Evolutionary conservation across 495 filamentous ascomycete genomes (phyloP).

Genomic region (Hapsidospora chrysogenum): DNA sequence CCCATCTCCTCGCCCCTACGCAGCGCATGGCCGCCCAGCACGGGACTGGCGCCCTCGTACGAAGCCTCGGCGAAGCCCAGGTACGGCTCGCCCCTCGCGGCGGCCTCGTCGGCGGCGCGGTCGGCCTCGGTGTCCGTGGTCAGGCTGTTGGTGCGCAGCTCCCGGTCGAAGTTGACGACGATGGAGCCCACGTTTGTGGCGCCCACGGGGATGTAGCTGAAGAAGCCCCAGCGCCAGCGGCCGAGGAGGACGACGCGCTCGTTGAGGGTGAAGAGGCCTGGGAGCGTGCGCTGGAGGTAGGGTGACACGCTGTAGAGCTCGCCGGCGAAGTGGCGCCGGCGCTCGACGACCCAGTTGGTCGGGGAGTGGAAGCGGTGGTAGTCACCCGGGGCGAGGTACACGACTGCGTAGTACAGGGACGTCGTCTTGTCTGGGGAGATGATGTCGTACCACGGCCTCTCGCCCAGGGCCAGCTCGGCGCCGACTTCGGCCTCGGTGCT

Average conservation of each 20-base stretch:
- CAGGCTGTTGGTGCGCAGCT: constrained; percentile 83
- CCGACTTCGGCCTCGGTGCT: constrained; percentile 65
- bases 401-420: constrained; percentile 81
- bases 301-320: constrained; percentile 91
- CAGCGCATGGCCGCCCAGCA: constrained; percentile 71
- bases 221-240: constrained; percentile 94
- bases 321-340: constrained; percentile 85
- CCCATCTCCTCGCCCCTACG: constrained; percentile 91
- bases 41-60: constrained; percentile 58
- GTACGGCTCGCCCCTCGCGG: constrained; percentile 60
- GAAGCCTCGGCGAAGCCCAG: constrained; percentile 80
- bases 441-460: constrained; percentile 63
- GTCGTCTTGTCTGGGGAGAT: constrained; percentile 36
- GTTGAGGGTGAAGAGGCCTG: constrained; percentile 89
- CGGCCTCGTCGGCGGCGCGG: constrained; percentile 59
- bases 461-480: constrained; percentile 62
- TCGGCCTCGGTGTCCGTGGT: constrained; percentile 82
- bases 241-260: constrained; percentile 89
- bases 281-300: constrained; percentile 79
- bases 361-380: constrained; percentile 98
- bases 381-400: constrained; percentile 96
- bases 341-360: constrained; percentile 82
- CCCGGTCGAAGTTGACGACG: constrained; percentile 90
- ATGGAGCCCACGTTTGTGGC: constrained; percentile 98
- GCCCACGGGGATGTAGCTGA: constrained; percentile 86